phyloP scores from a whole-genome alignment of 2,329 filamentous ascomycete species.

The Cercospora sp. region DNA sequence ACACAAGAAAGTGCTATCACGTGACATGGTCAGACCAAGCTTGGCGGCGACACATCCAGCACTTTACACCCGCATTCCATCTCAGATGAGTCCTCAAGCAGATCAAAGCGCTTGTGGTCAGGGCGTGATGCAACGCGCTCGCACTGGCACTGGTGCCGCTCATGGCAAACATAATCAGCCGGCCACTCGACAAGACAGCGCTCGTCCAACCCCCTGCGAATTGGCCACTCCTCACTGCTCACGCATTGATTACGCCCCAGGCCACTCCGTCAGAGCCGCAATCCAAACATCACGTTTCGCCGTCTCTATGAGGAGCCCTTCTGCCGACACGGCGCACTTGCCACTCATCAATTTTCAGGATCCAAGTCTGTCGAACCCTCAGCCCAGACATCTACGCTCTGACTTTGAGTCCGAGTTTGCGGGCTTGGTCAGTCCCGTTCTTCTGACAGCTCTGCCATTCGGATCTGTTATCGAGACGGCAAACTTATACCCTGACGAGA shows the following conservation, averaged over 20 bases:
- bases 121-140: neutral
- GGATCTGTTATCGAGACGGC: conserved; percentile 17
- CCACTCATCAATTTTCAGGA: neutral
- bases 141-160: neutral
- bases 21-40: conserved; percentile 10
- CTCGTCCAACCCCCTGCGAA: neutral
- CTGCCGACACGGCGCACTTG: conserved; percentile 11
- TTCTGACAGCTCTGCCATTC: conserved; percentile 18
- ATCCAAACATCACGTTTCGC: neutral
- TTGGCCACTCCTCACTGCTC: neutral
- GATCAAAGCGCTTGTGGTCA: neutral
- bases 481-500: conserved; percentile 10
- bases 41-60: conserved; percentile 20
- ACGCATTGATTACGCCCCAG: neutral
- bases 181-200: neutral
- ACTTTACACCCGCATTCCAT: conserved; percentile 11
- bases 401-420: conserved; percentile 2
- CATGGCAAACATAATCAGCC: neutral
- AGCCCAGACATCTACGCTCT: conserved; percentile 5
- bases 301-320: neutral
- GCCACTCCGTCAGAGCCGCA: neutral
- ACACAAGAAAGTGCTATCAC: conserved; percentile 9
- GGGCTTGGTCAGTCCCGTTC: conserved; percentile 12
- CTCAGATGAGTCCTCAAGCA: neutral
- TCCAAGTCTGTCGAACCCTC: neutral